These are phyloP conservation scores for Pestalotiopsis sp. DNA, from an alignment of 2,329 filamentous ascomycete species.

Conservation along the genomic window DNA sequence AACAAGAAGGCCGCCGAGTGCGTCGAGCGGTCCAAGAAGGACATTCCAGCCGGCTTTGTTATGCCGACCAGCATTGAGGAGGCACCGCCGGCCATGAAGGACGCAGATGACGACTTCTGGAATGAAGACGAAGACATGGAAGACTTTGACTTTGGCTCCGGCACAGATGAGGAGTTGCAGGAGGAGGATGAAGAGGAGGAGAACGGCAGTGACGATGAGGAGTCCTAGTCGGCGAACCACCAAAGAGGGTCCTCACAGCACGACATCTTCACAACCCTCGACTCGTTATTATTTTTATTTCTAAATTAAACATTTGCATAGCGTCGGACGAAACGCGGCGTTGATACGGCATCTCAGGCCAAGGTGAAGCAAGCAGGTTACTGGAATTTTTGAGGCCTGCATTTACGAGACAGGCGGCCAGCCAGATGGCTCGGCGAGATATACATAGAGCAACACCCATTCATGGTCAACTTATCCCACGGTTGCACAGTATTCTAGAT, in stretches of 20 bases:
- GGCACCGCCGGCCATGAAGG: constrained; percentile 61
- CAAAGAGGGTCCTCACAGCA: too few species aligned
- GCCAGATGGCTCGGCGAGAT: not conserved
- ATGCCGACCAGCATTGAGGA: constrained; percentile 77
- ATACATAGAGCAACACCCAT: not conserved
- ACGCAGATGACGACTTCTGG: constrained; percentile 82
- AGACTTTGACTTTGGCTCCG: constrained; percentile 69
- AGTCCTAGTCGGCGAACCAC: not conserved
- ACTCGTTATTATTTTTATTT: not conserved
- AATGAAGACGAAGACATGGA: constrained; percentile 73
- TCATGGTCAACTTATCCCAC: not conserved
- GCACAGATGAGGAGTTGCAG: constrained; percentile 60
- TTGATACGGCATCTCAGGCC: constrained; percentile 15
- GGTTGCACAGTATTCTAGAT: not conserved
- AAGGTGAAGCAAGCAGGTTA: not conserved
- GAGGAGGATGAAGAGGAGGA: constrained; percentile 58
- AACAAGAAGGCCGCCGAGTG: constrained; percentile 67
- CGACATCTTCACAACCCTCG: not conserved
- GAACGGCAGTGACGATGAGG: constrained; percentile 55
- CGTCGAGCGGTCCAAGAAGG: constrained; percentile 71
- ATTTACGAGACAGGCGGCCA: not conserved
- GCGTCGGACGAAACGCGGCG: constrained; percentile 27
- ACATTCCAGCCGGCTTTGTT: constrained; percentile 76
- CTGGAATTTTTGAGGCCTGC: not conserved
- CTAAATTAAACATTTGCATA: constrained; percentile 28